These are phyloP conservation scores for Trichophyton schoenleinii DNA, from an alignment of 2,329 filamentous ascomycete genomes.

Conservation along the genomic window DNA sequence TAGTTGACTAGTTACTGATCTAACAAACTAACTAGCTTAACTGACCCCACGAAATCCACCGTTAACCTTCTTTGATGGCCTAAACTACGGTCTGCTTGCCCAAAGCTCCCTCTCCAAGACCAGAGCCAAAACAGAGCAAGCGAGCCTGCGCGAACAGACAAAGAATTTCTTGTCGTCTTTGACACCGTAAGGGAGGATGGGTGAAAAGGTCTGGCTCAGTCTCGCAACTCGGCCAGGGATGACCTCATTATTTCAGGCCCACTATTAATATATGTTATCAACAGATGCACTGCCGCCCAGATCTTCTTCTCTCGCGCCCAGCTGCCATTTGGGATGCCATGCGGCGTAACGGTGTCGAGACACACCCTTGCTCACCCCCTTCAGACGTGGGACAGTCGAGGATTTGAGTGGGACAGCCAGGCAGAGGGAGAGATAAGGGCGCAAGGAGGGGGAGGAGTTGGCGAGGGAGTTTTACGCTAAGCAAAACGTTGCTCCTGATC, in stretches of 20 bases:
- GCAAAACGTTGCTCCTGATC: conserved; percentile 1
- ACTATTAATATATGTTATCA: conserved; percentile 1
- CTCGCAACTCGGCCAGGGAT: not conserved
- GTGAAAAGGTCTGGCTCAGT: not conserved
- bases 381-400: not conserved
- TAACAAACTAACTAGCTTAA: too few relatives aligned
- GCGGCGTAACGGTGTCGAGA: not conserved
- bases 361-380: not conserved
- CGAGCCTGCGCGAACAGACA: not conserved
- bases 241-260: not conserved
- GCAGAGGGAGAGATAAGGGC: not conserved
- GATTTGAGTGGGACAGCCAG: not conserved
- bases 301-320: not conserved
- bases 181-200: not conserved
- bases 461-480: conserved; percentile 4
- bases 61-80: not conserved
- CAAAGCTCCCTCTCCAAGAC: not conserved
- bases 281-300: not conserved
- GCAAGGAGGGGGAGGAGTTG: not conserved
- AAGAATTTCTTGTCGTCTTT: not conserved
- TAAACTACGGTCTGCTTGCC: conserved; percentile 1
- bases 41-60: not conserved
- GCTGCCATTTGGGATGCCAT: not conserved
- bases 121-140: not conserved
- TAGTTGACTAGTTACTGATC: not conserved